phyloP scores from a whole-genome alignment of 169 alveolate species.

The Babesia bigemina region DNA sequence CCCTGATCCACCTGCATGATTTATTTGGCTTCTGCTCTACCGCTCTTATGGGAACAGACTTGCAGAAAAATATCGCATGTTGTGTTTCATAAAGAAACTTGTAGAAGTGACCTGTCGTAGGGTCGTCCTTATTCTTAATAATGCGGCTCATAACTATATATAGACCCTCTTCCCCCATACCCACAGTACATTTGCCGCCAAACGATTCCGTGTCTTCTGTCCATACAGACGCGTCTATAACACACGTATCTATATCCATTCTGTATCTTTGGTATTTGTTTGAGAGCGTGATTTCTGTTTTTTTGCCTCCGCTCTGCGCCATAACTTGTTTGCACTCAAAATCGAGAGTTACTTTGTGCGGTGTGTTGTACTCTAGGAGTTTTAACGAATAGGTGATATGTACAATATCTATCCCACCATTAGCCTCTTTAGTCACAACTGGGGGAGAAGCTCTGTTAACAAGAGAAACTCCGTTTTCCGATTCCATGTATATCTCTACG shows the following conservation, averaged over 20 bases:
- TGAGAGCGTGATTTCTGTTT: not conserved
- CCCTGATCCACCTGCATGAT: conserved; percentile 19
- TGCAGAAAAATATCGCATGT: conserved; percentile 2
- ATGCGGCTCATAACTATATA: conserved; percentile 17
- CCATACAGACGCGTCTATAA: conserved; percentile 33
- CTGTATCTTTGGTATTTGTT: conserved; percentile 19
- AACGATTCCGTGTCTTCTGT: conserved; percentile 2
- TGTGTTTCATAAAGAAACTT: conserved; percentile 26
- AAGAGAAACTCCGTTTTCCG: conserved; percentile 13
- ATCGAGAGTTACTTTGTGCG: conserved; percentile 9
- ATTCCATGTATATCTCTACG: conserved; percentile 1
- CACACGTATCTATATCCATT: conserved; percentile 5
- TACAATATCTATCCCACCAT: not conserved
- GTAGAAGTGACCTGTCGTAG: not conserved
- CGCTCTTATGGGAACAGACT: not conserved
- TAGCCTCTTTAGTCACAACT: not conserved
- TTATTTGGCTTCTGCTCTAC: conserved; percentile 1
- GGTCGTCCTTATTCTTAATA: not conserved
- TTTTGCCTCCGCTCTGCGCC: not conserved
- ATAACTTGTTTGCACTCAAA: not conserved
- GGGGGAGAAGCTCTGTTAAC: not conserved
- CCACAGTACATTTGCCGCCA: conserved; percentile 20
- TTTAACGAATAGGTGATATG: not conserved
- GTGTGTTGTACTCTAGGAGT: not conserved
- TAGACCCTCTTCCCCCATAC: conserved; percentile 21